Conservation (phyloP, 768 basidiomycete genomes). For the Boletus coccyginus region DNA sequence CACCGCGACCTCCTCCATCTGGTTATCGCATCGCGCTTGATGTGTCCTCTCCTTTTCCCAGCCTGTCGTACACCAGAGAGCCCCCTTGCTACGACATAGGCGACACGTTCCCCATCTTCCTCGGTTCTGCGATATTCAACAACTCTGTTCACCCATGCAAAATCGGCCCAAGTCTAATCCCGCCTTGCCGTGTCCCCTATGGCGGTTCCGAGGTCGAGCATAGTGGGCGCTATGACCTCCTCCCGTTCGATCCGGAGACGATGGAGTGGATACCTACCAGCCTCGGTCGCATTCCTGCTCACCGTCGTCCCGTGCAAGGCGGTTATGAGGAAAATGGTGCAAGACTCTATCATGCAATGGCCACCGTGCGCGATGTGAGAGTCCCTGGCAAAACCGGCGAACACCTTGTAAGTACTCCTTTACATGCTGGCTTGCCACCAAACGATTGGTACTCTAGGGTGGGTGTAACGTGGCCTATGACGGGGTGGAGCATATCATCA, state of each 20-base stretch:
- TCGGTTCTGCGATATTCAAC: constrained; percentile 70
- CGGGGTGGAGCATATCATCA: constrained; percentile 37
- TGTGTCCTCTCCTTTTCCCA: constrained; percentile 39
- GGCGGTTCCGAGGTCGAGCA: constrained; percentile 62
- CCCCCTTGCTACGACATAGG: constrained; percentile 59
- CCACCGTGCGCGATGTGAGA: constrained; percentile 43
- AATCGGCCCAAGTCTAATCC: constrained; percentile 59
- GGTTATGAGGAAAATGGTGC: constrained; percentile 70
- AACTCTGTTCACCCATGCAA: constrained; percentile 82
- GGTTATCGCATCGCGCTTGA: constrained; percentile 63
- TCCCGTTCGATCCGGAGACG: constrained; percentile 60
- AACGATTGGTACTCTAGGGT: constrained; percentile 26
- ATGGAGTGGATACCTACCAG: constrained; percentile 77
- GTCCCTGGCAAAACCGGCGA: constrained; percentile 76
- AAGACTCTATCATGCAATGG: constrained; percentile 69
- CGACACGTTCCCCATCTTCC: constrained; percentile 55
- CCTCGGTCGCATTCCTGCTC: constrained; percentile 56
- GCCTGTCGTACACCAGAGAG: constrained; percentile 38
- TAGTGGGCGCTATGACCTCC: constrained; percentile 66
- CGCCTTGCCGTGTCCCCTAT: constrained; percentile 54
- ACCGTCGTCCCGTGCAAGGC: constrained; percentile 62
- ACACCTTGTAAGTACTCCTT: constrained; percentile 53
- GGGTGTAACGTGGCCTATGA: constrained; percentile 42
- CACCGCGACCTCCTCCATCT: constrained; percentile 47
- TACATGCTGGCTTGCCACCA: neutral